Evolutionary conservation across 768 basidiomycete genomes (phyloP), one percentile per base, ranked within the genome.

Genomic region (Omphalotus guepiniiformis): DNA sequence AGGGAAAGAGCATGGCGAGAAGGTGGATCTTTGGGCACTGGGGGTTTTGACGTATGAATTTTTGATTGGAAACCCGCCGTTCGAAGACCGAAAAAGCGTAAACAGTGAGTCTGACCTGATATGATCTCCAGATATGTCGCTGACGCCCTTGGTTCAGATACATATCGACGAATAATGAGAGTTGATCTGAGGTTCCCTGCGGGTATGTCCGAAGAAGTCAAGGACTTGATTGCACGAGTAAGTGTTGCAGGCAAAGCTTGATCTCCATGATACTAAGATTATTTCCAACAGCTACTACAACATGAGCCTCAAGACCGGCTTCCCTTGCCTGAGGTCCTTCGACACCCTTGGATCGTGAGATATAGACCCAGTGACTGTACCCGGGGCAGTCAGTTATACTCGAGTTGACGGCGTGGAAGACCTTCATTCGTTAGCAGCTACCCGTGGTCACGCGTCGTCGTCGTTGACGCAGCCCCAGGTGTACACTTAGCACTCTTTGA

Each of bases 271-370:
- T 23, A n/a, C 6, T 18, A n/a, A 32, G 4, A 13, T 25, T 0
- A 18, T 42, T 23, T n/a, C 22, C 54, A 13, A 25, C 54, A 97
- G 95, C 79, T 98, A 13, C 77, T 98, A 12, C 84, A 80, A 63
- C 82, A 90, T 53, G 83, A 89, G 19, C 88, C 93, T 1, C 76
- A 83, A 55, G 76, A 84, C 47, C 81, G 94, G 4, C 55, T 97
- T 13, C 71, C 92, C 0, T 73, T 96, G 21, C 62, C 68, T 1
- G 83, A 92, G 13, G 93, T 92, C 25, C 71, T 83, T 22, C 71
- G 71, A 3, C 93, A 95, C 58, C 91, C 92, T 8, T 97, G 94
- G 92, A 85, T 97, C 39, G 66, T 82, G 21, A 85, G 74, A 57
- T 74, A 86, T 53, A 70, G 83, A 27, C 74, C 79, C 4, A 82